Evolutionary conservation across 108 stramenopile genomes (phyloP).

Genomic region (Cyclotella kingstonii): DNA sequence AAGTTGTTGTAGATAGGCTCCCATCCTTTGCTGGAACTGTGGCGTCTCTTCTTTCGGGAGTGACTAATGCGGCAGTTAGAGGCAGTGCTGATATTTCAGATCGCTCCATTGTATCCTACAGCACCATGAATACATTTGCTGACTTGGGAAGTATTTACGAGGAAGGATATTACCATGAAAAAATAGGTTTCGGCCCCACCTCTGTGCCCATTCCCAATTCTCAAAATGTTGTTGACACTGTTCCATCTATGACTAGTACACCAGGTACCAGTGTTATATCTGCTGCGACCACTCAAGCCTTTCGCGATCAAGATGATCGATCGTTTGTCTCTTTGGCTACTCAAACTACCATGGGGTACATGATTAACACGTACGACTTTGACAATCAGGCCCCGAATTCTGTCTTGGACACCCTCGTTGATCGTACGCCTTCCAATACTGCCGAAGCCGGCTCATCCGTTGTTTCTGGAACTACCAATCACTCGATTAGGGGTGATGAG

Average conservation of each 20-base stretch:
- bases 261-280: conserved; percentile 6
- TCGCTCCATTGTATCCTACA: conserved; percentile 18
- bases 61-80: conserved; percentile 19
- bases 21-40: neutral
- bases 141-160: conserved; percentile 22
- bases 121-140: conserved; percentile 22
- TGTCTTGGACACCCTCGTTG: conserved; percentile 7
- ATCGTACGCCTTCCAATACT: conserved; percentile 19
- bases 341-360: neutral
- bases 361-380: neutral
- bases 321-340: conserved; percentile 1
- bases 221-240: conserved; percentile 14
- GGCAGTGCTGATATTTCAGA: conserved; percentile 2
- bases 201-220: too few species aligned
- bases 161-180: conserved; percentile 3
- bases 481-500: conserved; percentile 27
- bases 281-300: conserved; percentile 2
- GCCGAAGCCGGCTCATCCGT: conserved; percentile 24
- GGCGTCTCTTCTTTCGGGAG: conserved; percentile 13
- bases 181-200: too few species aligned
- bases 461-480: conserved; percentile 24
- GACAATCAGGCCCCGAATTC: neutral
- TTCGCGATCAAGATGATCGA: conserved; percentile 6
- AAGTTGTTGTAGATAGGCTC: conserved; percentile 5
- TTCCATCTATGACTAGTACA: conserved; percentile 11